Conservation (phyloP, 2,329 filamentous ascomycete genomes). For the Epichloe festucae region DNA sequence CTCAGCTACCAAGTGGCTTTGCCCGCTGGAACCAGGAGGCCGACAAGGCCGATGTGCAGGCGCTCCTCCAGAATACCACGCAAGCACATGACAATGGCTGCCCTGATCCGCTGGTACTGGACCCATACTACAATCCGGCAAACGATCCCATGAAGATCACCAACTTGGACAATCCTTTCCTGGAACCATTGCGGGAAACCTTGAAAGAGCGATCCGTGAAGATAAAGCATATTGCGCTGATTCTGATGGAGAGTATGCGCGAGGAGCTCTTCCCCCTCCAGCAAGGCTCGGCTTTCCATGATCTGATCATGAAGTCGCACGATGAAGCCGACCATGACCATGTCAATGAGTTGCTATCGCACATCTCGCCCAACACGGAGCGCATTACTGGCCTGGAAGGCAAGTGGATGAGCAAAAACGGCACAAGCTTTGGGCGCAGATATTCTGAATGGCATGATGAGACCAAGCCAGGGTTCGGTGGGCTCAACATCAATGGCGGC, state of each 20-base stretch:
- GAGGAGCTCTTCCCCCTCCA: slow-evolving; percentile 30
- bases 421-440: slow-evolving; percentile 3
- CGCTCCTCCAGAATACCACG: not conserved
- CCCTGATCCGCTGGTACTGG: slow-evolving; percentile 1
- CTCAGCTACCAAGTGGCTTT: slow-evolving; percentile 16
- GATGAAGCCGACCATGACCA: slow-evolving; percentile 15
- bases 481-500: slow-evolving; percentile 25
- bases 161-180: slow-evolving; percentile 23
- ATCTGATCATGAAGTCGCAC: slow-evolving; percentile 21
- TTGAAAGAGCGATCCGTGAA: slow-evolving; percentile 18
- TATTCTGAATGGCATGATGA: slow-evolving; percentile 8
- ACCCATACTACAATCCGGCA: slow-evolving; percentile 19
- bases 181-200: slow-evolving; percentile 13
- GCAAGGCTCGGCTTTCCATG: slow-evolving; percentile 23
- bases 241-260: slow-evolving; percentile 31
- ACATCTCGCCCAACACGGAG: slow-evolving; percentile 14
- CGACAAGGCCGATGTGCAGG: slow-evolving; percentile 4
- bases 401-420: slow-evolving; percentile 8
- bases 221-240: slow-evolving; percentile 27
- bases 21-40: slow-evolving; percentile 16
- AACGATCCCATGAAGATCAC: slow-evolving; percentile 27
- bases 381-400: slow-evolving; percentile 11
- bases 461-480: slow-evolving; percentile 19
- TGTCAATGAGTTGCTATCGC: slow-evolving; percentile 10
- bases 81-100: not conserved